A percentile compares a stretch with the other conserved stretches of the same genome.
These are phyloP conservation scores for Dissophora ornata DNA, from an alignment of 192 early-diverging fungal species.

Conservation along the genomic window DNA sequence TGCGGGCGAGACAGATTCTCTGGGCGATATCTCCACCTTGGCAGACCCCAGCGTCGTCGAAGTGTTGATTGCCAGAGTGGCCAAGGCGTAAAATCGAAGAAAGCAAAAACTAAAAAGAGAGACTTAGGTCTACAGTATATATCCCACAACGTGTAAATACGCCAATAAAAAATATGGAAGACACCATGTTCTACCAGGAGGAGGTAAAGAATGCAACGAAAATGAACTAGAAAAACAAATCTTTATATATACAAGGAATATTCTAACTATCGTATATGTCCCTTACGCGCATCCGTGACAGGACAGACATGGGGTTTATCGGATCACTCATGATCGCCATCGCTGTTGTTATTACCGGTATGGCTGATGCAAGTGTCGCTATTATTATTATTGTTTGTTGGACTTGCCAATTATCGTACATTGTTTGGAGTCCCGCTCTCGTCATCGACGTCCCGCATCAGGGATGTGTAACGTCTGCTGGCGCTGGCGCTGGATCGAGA, in stretches of 20 bases:
- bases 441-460: slow-evolving; percentile 43
- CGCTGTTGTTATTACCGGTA: not conserved
- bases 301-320: too few relatives aligned
- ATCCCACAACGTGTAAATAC: too few relatives aligned
- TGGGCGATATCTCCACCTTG: slow-evolving; percentile 91
- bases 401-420: slow-evolving; percentile 3
- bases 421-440: slow-evolving; percentile 1
- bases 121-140: too few relatives aligned
- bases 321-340: too few relatives aligned
- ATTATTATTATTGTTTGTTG: too few relatives aligned
- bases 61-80: slow-evolving; percentile 44
- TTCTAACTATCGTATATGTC: not conserved
- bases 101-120: not conserved
- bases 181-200: too few relatives aligned
- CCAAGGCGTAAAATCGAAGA: slow-evolving; percentile 2
- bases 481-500: slow-evolving; percentile 41
- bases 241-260: not conserved
- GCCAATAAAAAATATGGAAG: too few relatives aligned
- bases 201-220: too few relatives aligned
- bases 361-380: too few relatives aligned
- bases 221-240: slow-evolving; percentile 4
- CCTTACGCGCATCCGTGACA: too few relatives aligned
- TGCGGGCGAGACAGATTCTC: slow-evolving; percentile 80
- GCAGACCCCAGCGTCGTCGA: slow-evolving; percentile 73
- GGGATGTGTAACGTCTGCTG: slow-evolving; percentile 49